Evolutionary conservation across 805 yeast genomes (phyloP).

Genomic region (Sugiyamaella boreocaroliniensis): DNA sequence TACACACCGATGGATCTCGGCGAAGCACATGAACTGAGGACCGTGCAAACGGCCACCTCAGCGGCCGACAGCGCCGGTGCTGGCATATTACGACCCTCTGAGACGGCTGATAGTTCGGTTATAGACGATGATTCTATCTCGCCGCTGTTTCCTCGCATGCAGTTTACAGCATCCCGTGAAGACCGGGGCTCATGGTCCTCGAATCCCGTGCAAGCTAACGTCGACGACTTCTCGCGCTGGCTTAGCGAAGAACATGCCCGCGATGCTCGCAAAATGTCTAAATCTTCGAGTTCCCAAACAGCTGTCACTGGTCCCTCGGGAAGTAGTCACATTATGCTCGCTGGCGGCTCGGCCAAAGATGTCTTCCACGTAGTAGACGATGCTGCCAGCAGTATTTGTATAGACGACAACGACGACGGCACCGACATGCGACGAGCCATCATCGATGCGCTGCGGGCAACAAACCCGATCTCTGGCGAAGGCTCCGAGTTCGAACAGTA

Average conservation of each 20-base stretch:
- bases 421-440: conserved; percentile 20
- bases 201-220: neutral
- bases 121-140: conserved; percentile 1
- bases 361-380: conserved; percentile 19
- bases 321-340: neutral
- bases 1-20: neutral
- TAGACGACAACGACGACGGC: conserved; percentile 27
- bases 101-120: neutral
- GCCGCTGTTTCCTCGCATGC: conserved; percentile 4
- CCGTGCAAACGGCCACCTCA: neutral
- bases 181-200: neutral
- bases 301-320: neutral
- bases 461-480: neutral
- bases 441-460: conserved; percentile 13
- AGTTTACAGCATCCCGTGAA: neutral
- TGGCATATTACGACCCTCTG: neutral
- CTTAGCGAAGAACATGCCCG: neutral
- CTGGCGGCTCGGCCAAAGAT: neutral
- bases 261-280: neutral
- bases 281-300: neutral
- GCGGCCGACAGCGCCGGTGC: neutral
- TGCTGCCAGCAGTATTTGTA: conserved; percentile 27
- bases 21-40: neutral
- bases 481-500: conserved; percentile 26
- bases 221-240: conserved; percentile 2